Base-by-base conservation (phyloP, 345 rosid species). In the Arabidopsis arenosa region DNA sequence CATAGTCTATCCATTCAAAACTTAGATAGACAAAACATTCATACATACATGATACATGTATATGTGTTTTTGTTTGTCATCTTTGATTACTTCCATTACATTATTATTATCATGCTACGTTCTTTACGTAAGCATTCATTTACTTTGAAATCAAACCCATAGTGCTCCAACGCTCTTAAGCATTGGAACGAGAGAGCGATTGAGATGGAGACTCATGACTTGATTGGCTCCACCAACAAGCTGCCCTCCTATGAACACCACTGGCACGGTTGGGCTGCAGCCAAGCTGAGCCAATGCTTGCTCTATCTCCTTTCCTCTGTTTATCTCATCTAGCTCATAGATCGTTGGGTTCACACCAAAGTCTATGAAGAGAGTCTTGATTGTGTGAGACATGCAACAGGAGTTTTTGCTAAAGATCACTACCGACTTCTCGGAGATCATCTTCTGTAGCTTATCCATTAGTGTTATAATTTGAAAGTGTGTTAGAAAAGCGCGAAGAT, bases 131-230 rank as follows among this genome's bases (percentile, higher is more conserved):
- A 11, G 33, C 23, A 40, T 32, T 5, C 2, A 1, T 45, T 61
- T n/a, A 15, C 4, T 36, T 30, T 18, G 12, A 41, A n/a, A 49
- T 88, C 77, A 89, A 60, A 89, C 84, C 93, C 91, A 91, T 30
- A 89, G 47, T 1, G 95, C 97, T 1, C 97, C 93, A 21, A 65
- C 95, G 1, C 79, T 32, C 60, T 62, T 86, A 18, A 91, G 97
- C 94, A 82, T 84, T 1, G 93, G 91, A 70, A 88, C 65, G 11
- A 91, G 78, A 73, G 90, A 73, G 4, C 89, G 82, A 63, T 78
- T 86, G 28, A 91, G 95, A 80, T 89, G 97, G 66, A 84, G 91
- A 71, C 84, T 88, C 95, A 89, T 89, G 56, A 89, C 82, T 83
- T 88, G 91, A 44, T 88, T 84, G 60, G 94, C 79, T 28, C 95